Evolutionary conservation across 306 rosid species (phyloP), one percentile per base, ranked within the genome.

Genomic region (Phaseolus lunatus): DNA sequence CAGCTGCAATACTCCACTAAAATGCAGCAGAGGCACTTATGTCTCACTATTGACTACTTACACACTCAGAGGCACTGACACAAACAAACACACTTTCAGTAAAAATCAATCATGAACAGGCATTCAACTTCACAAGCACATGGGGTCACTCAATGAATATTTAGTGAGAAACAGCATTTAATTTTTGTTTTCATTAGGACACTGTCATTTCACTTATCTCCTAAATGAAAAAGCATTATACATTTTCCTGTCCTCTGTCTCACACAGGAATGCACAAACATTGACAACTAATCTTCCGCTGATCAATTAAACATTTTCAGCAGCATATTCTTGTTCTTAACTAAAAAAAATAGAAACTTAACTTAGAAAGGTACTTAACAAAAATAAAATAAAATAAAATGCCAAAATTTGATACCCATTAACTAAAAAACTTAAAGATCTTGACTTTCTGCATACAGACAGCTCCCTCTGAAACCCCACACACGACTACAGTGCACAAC

Each of bases 351-450:
- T 31, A 4, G 26, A 63, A 61, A 52, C 0, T 54, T 16, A 50
- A 41, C 63, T 18, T 3, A 43, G 43, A 10, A 19, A 57, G 43
- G 14, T 39, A 4, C 18, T 11, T 39, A 5, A 70, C 53, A 27
- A 47, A 67, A 52, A 41, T 24, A 19, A 47, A 57, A 69, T 24
- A 9, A 33, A 33, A 33, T 33, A 33, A 33, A 33, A 53, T 44
- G 4, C 27, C 9, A 8, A 49, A 37, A 5, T 33, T 37, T 11
- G 0, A 24, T 12, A 27, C 54, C 57, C 33, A 44, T 58, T 9
- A 41, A 24, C 70, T 12, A 41, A 1, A 75, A 70, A 63, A 26
- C 47, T 4, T 19, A 66, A 66, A 80, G 61, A 65, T 76, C 50
- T 15, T 12, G 57, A 64, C 72, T 84, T 75, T 70, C 58, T n/a